A percentile compares a stretch with the other conserved stretches of the same genome.
Evolutionary conservation across 2,329 filamentous ascomycete species (phyloP).

Genomic region (Alternaria metachromatica): DNA sequence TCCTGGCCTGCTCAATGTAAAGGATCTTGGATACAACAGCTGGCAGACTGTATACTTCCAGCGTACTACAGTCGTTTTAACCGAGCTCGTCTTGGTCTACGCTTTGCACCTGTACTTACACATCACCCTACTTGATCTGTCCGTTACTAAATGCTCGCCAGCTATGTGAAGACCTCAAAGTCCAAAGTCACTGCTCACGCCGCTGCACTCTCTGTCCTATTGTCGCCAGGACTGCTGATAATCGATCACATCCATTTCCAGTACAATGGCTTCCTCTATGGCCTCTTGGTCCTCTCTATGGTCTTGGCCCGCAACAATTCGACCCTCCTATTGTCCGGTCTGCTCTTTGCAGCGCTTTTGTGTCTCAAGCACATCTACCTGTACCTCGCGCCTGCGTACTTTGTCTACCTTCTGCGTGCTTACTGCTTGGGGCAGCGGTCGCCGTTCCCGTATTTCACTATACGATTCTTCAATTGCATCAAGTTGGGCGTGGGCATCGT

Average conservation of each 20-base stretch:
- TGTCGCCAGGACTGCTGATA: conserved; percentile 91
- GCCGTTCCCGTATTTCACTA: conserved; percentile 69
- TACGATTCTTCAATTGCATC: conserved; percentile 78
- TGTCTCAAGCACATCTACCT: conserved; percentile 99
- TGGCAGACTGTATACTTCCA: conserved; percentile 97
- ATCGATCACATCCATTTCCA: conserved; percentile 99
- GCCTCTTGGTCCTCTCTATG: conserved; percentile 84
- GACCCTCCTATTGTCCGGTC: conserved; percentile 77
- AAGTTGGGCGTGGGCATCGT: conserved; percentile 80
- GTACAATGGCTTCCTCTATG: conserved; percentile 98
- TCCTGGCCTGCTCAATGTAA: conserved; percentile 79
- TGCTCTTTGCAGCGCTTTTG: conserved; percentile 82
- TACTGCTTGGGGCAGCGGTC: conserved; percentile 86
- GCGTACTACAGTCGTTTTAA: conserved; percentile 81
- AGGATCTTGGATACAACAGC: conserved; percentile 84
- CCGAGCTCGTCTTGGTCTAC: conserved; percentile 83
- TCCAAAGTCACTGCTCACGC: conserved; percentile 82
- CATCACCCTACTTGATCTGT: background rate
- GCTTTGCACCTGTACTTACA: conserved; percentile 74
- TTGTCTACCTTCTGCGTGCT: conserved; percentile 85
- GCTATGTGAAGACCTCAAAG: conserved; percentile 77
- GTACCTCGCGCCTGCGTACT: conserved; percentile 94
- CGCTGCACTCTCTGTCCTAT: conserved; percentile 83
- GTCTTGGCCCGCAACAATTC: conserved; percentile 79
- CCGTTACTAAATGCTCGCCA: conserved; percentile 45